Percentiles rank a stretch among this genome's conserved stretches.
phyloP scores from a whole-genome alignment of 805 yeast species.

The Cyberlindnera meyerae region DNA sequence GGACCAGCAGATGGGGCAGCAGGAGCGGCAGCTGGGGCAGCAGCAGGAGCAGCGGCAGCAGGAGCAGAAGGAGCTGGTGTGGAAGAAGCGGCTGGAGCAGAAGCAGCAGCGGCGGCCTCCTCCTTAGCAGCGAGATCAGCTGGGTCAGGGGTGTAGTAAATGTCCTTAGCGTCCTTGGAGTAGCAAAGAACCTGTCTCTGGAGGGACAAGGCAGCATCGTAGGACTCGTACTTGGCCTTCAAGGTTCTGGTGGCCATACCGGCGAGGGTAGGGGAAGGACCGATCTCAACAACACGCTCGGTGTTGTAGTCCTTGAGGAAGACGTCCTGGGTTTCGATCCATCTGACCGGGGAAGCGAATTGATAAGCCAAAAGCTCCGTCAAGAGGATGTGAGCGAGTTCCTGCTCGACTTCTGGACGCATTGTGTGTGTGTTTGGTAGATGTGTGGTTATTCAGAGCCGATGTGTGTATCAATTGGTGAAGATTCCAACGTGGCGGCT shows the following conservation, averaged over 20 bases:
- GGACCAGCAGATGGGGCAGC: slow-evolving; percentile 67
- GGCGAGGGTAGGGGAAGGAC: slow-evolving; percentile 97
- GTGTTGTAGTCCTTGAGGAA: slow-evolving; percentile 90
- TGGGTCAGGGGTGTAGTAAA: slow-evolving; percentile 88
- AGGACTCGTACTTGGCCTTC: slow-evolving; percentile 88
- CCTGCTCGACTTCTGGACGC: slow-evolving; percentile 94
- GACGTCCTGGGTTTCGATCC: slow-evolving; percentile 99
- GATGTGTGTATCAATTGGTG: no score
- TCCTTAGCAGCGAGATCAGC: slow-evolving; percentile 31
- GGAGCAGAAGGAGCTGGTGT: slow-evolving; percentile 50
- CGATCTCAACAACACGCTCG: slow-evolving; percentile 96
- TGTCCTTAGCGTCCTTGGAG: slow-evolving; percentile 93
- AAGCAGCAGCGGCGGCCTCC: slow-evolving; percentile 27
- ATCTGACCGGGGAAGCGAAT: slow-evolving; percentile 98
- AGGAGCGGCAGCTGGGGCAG: slow-evolving; percentile 55
- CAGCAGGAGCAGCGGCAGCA: slow-evolving; percentile 50
- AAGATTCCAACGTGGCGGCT: background rate
- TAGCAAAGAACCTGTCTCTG: slow-evolving; percentile 94
- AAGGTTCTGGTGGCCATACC: slow-evolving; percentile 98
- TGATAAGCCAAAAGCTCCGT: slow-evolving; percentile 97
- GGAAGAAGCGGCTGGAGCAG: slow-evolving; percentile 24
- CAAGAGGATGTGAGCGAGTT: slow-evolving; percentile 87
- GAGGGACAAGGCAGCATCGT: slow-evolving; percentile 85
- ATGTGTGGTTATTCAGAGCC: background rate
- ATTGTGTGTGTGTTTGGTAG: slow-evolving; percentile 20